Evolutionary conservation across 2,329 filamentous ascomycete species (phyloP).

Genomic region (Colletotrichum echinochloae): DNA sequence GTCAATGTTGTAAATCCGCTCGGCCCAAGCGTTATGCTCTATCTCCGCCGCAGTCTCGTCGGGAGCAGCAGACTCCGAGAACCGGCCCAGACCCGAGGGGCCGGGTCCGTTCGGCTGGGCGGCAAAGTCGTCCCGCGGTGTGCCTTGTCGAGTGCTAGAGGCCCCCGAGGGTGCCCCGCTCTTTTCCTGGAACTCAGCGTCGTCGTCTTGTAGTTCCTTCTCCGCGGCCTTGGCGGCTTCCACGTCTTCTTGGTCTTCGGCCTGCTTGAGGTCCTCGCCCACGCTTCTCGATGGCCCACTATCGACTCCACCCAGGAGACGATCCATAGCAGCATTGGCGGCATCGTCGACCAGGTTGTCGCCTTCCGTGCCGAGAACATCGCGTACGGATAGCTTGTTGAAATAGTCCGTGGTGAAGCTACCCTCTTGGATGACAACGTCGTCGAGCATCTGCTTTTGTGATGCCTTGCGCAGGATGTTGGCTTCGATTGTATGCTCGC

Average conservation of each 20-base stretch:
- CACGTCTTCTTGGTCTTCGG: constrained; percentile 93
- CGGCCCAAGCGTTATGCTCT: constrained; percentile 71
- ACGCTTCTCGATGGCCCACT: constrained; percentile 72
- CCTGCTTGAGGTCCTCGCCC: constrained; percentile 83
- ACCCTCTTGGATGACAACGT: constrained; percentile 98
- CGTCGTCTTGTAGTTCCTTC: constrained; percentile 88
- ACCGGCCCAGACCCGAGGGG: constrained; percentile 53
- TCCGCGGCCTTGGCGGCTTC: constrained; percentile 88
- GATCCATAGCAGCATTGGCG: constrained; percentile 85
- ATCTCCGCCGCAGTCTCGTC: constrained; percentile 54
- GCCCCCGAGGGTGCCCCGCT: constrained; percentile 58
- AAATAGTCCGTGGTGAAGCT: constrained; percentile 98
- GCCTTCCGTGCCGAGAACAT: constrained; percentile 71
- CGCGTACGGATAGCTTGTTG: constrained; percentile 80
- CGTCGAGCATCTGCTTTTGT: constrained; percentile 97
- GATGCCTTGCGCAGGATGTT: constrained; percentile 97
- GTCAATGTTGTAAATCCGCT: constrained; percentile 72
- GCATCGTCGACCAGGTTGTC: constrained; percentile 72
- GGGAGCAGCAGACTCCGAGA: constrained; percentile 50
- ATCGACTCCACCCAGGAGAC: constrained; percentile 78
- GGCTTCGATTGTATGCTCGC: constrained; percentile 95
- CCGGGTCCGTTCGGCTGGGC: constrained; percentile 46
- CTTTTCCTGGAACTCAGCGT: constrained; percentile 84
- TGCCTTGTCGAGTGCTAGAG: constrained; percentile 64
- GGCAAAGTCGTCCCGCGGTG: constrained; percentile 57